Evolutionary conservation across 2,329 filamentous ascomycete species (phyloP).

Genomic region (Aureobasidium zeae): DNA sequence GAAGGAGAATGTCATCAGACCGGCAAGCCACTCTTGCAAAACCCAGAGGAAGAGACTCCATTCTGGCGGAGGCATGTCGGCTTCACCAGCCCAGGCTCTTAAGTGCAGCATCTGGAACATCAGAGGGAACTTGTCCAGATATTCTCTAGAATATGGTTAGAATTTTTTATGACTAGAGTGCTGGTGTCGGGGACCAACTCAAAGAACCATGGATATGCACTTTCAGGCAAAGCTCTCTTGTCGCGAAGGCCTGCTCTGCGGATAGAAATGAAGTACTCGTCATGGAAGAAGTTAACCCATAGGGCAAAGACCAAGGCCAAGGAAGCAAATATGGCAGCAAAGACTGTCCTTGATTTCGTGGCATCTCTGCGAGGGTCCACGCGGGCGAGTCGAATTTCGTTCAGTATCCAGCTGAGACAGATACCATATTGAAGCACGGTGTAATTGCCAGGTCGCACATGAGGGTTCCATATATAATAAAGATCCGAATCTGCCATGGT

Average conservation of each 20-base stretch:
- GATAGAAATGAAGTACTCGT: background rate
- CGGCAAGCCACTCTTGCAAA: constrained; percentile 10
- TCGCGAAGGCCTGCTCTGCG: background rate
- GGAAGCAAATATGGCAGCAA: background rate
- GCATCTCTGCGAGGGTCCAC: too few species aligned
- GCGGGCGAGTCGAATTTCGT: too few species aligned
- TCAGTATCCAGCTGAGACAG: too few species aligned
- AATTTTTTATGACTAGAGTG: too few species aligned
- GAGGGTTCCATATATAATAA: background rate
- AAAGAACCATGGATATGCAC: background rate
- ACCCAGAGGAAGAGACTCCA: constrained; percentile 6
- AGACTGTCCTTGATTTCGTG: too few species aligned
- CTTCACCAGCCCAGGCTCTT: background rate
- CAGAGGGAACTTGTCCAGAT: background rate
- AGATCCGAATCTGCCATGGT: background rate
- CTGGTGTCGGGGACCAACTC: constrained; percentile 2
- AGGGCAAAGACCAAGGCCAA: background rate
- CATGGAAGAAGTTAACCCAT: background rate
- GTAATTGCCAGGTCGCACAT: too few species aligned
- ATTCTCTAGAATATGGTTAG: background rate
- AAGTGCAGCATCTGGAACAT: constrained; percentile 10
- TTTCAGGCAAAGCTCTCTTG: background rate
- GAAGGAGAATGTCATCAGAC: constrained; percentile 1
- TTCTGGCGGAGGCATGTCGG: background rate
- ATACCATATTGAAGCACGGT: too few species aligned